phyloP scores from a whole-genome alignment of 176 grass and related monocot species.

The Guadua angustifolia region DNA sequence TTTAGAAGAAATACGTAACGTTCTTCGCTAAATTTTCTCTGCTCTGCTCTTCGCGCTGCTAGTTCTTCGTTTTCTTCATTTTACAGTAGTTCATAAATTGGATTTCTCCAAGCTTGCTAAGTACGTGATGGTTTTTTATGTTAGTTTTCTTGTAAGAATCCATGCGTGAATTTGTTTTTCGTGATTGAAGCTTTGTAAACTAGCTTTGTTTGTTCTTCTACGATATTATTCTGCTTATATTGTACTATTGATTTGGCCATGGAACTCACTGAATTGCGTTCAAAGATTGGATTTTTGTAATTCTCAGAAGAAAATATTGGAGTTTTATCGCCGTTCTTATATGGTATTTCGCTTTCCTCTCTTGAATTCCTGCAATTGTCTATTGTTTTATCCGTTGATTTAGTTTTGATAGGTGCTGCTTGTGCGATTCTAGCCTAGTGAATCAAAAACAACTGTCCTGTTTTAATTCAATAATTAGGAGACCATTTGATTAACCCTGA shows the following conservation, averaged over 20 bases:
- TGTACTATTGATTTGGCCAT: neutral
- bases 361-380: neutral
- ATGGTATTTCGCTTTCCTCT: neutral
- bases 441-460: neutral
- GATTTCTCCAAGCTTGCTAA: neutral
- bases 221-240: neutral
- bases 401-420: neutral
- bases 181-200: neutral
- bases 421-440: neutral
- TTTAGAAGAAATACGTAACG: slow-evolving; percentile 1
- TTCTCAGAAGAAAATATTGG: neutral
- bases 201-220: slow-evolving; percentile 6
- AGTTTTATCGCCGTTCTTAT: neutral
- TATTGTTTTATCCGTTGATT: neutral
- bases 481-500: neutral
- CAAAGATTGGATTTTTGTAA: neutral
- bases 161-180: neutral
- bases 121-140: neutral
- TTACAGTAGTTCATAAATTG: slow-evolving; percentile 4
- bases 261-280: slow-evolving; percentile 10
- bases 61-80: slow-evolving; percentile 23
- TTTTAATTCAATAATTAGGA: neutral
- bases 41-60: slow-evolving; percentile 1
- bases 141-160: neutral
- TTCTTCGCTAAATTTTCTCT: slow-evolving; percentile 25